Conservation (phyloP, 371 early-diverging fungal genomes). For the Chytridiales sp. region DNA sequence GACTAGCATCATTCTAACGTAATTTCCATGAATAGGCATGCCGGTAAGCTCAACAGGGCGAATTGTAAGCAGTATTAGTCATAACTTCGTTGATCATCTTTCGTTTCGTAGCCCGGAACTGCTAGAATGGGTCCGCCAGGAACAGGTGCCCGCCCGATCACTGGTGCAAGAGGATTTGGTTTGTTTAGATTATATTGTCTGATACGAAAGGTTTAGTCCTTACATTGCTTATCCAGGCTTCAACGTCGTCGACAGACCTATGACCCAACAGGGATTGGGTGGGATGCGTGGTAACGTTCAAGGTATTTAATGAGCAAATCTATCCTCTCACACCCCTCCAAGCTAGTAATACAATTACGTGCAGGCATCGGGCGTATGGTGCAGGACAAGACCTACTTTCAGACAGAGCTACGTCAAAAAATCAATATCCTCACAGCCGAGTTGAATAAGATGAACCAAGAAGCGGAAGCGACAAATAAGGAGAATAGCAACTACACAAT, state of each 20-base stretch:
- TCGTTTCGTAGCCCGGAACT: neutral
- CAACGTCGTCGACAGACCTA: conserved; percentile 49
- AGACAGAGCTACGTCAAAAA: conserved; percentile 50
- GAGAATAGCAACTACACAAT: conserved; percentile 46
- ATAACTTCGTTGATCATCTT: neutral
- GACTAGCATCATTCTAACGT: neutral
- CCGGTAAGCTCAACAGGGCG: conserved; percentile 4
- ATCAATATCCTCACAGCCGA: conserved; percentile 41
- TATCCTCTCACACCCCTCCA: conserved; percentile 1
- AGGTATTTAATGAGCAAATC: conserved; percentile 24
- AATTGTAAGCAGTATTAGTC: neutral
- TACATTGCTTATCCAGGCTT: conserved; percentile 28
- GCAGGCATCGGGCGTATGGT: conserved; percentile 44
- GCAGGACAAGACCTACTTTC: conserved; percentile 53
- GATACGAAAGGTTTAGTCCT: neutral
- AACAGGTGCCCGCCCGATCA: conserved; percentile 28
- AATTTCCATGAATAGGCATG: neutral
- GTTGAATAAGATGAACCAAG: conserved; percentile 39
- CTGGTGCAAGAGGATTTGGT: conserved; percentile 19
- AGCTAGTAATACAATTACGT: neutral
- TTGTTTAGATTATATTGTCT: conserved; percentile 11
- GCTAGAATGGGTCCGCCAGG: conserved; percentile 26
- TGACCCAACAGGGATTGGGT: conserved; percentile 55
- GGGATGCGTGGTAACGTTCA: conserved; percentile 38
- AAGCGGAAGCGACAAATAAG: conserved; percentile 36